A percentile compares a stretch with the other conserved stretches of the same genome.
phyloP scores from a whole-genome alignment of 176 grass and related monocot species.

The Tuctoria greenei region DNA sequence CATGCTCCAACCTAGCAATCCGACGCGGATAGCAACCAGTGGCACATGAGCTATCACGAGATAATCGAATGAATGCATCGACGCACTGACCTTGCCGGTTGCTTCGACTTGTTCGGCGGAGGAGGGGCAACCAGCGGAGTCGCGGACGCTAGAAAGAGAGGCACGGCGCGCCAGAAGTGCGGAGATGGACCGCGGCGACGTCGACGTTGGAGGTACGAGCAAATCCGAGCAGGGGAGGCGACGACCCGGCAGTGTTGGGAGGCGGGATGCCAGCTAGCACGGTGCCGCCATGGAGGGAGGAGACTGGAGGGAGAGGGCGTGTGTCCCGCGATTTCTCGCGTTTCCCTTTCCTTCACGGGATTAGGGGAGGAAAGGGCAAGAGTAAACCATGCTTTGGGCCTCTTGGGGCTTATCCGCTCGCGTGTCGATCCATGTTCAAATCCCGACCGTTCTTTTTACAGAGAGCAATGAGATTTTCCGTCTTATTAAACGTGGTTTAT shows the following conservation, averaged over 20 bases:
- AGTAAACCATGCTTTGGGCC: too few species aligned
- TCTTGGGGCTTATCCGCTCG: too few species aligned
- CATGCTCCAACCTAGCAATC: conserved; percentile 49
- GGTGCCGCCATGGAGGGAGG: neutral
- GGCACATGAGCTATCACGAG: neutral
- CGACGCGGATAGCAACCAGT: neutral
- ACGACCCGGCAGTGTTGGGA: neutral
- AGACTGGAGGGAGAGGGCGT: neutral
- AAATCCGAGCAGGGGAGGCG: neutral
- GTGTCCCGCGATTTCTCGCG: conserved; percentile 35
- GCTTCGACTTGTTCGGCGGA: conserved; percentile 13
- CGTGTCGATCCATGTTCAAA: too few species aligned
- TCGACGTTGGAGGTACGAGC: neutral
- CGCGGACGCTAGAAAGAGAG: neutral
- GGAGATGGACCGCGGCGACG: neutral
- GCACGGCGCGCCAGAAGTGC: neutral
- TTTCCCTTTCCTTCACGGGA: conserved; percentile 38
- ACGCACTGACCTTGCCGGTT: conserved; percentile 20
- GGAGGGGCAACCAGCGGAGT: conserved; percentile 7
- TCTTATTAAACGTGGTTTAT: too few species aligned
- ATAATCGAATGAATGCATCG: neutral
- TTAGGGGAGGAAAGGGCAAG: neutral
- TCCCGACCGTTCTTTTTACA: too few species aligned
- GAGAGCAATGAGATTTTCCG: too few species aligned
- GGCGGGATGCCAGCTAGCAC: neutral